Evolutionary conservation across 2,329 filamentous ascomycete genomes (phyloP).

Genomic region (Botryotinia globosa): DNA sequence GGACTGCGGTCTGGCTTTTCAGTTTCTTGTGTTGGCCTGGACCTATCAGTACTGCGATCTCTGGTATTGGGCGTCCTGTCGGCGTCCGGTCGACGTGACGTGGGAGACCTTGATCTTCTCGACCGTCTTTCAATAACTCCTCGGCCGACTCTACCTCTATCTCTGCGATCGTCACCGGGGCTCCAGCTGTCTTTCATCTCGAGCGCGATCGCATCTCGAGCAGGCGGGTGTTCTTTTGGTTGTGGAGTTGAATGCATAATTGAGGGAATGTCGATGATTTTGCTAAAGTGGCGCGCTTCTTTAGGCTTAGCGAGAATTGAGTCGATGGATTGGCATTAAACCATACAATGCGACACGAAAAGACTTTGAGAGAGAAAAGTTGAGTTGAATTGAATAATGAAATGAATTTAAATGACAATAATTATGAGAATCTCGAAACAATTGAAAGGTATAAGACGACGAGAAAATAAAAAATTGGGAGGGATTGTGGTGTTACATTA

Average conservation of each 20-base stretch:
- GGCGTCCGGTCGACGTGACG: slow-evolving; percentile 38
- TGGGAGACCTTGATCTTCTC: slow-evolving; percentile 41
- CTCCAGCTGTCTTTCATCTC: slow-evolving; percentile 45
- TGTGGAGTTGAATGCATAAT: slow-evolving; percentile 19
- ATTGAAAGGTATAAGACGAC: slow-evolving; percentile 1
- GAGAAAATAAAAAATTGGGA: slow-evolving; percentile 11
- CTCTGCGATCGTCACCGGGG: slow-evolving; percentile 44
- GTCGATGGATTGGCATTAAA: slow-evolving; percentile 22
- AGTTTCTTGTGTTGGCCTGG: slow-evolving; percentile 32
- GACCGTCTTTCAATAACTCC: slow-evolving; percentile 36
- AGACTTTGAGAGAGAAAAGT: not conserved
- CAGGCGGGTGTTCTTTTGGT: slow-evolving; percentile 20
- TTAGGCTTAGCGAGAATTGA: slow-evolving; percentile 23
- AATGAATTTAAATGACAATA: not conserved
- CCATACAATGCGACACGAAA: slow-evolving; percentile 21
- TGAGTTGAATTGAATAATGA: not conserved
- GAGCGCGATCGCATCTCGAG: slow-evolving; percentile 39
- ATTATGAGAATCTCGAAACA: not conserved
- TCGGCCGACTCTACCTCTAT: slow-evolving; percentile 43
- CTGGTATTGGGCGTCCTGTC: slow-evolving; percentile 36
- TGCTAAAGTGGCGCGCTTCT: slow-evolving; percentile 23
- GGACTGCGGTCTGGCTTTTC: slow-evolving; percentile 36
- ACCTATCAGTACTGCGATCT: slow-evolving; percentile 36
- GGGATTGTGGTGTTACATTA: slow-evolving; percentile 20
- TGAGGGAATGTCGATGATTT: slow-evolving; percentile 22